Base-by-base conservation (phyloP, 371 early-diverging fungal genomes). In the Circinella umbellata region DNA sequence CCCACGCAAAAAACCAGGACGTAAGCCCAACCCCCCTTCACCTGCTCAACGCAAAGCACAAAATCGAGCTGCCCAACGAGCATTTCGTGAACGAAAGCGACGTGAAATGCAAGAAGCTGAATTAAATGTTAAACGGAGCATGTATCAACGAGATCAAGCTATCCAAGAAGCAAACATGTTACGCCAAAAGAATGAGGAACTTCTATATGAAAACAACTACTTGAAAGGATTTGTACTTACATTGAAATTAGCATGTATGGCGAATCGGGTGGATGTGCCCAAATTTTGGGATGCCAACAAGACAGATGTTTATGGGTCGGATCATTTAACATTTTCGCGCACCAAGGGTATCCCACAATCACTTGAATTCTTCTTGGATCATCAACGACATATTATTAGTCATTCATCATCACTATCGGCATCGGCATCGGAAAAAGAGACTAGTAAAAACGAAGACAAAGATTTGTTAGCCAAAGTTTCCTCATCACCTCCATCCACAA, bases 21-120 rank as follows among this genome's bases (percentile, higher is more conserved):
- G 82, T 38, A 82, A 82, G 53, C 82, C 82, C 0, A 82, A 82
- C n/a, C 82, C 82, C 38, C 82, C 82, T 6, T 70, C 80, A 4
- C 80, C 88, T 36, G 83, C 89, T 37, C 86, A 88, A 64, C 83
- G 92, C 42, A 90, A 91, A 51, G 91, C 88, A 18, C 93, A 93
- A 67, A 93, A 93, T 68, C 79, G 93, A 38, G 90, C 89, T 11
- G 92, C 92, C 1, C 93, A 93, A 74, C 81, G 91, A 36, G 91
- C 92, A 39, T 93, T 92, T 72, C 86, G 93, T 10, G 91, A 91
- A 74, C 85, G 94, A 4, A 93, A 92, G 64, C 86, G 91, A 71
- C 86, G 83, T n/a, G 89, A 92, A 68, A 89, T 92, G 68, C 83
- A 83, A 37, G 92, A 90, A 34, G 85, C 92, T 1, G 92, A 93